Conservation (phyloP, 1,284 basidiomycete species). For the Microstroma glucosiphilum region DNA sequence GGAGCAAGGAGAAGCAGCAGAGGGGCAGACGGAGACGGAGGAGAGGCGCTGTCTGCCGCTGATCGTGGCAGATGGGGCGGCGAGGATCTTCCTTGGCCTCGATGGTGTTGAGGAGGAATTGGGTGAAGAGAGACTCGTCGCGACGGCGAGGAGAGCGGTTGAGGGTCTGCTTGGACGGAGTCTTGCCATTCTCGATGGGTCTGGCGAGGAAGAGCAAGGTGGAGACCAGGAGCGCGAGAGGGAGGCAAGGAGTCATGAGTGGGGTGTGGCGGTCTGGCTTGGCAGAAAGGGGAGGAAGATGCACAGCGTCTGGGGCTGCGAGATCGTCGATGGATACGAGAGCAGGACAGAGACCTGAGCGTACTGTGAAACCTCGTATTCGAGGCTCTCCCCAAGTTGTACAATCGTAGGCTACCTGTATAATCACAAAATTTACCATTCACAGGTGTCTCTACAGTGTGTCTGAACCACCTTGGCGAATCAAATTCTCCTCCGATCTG, state of each 20-base stretch:
- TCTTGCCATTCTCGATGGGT: too few relatives aligned
- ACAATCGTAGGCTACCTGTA: too few relatives aligned
- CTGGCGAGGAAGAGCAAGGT: background rate
- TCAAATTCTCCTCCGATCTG: constrained; percentile 60
- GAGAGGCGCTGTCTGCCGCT: background rate
- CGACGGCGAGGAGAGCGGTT: too few relatives aligned
- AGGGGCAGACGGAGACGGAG: background rate
- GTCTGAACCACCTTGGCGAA: too few relatives aligned
- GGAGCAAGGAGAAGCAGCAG: background rate
- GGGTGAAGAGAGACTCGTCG: too few relatives aligned
- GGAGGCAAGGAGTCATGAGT: background rate
- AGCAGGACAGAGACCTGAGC: too few relatives aligned
- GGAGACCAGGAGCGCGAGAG: background rate
- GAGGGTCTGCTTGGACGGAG: too few relatives aligned
- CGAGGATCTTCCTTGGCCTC: background rate
- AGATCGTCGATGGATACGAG: background rate
- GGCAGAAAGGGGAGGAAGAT: background rate
- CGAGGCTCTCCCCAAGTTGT: too few relatives aligned
- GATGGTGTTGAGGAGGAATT: too few relatives aligned
- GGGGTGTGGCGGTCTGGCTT: constrained; percentile 1
- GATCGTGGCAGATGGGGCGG: background rate
- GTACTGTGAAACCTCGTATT: too few relatives aligned
- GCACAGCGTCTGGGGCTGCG: constrained; percentile 4
- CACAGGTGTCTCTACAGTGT: too few relatives aligned
- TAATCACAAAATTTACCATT: too few relatives aligned